Evolutionary conservation across 83 land plant species (phyloP).

Genomic region (Thuja plicata): DNA sequence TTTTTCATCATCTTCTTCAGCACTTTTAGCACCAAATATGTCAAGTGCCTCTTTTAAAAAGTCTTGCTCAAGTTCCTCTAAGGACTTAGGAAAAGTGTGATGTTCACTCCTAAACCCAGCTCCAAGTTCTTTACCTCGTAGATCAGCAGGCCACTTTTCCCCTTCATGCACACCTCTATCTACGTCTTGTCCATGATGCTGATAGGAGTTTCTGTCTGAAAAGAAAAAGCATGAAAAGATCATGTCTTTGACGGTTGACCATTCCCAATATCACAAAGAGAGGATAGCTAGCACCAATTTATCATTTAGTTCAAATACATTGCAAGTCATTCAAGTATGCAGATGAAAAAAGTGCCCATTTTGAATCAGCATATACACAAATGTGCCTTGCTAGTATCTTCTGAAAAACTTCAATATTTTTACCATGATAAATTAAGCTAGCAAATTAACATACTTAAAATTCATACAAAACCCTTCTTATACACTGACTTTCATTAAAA

Average conservation of each 20-base stretch:
- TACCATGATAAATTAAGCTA: not conserved
- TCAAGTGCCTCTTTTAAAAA: slow-evolving; percentile 80
- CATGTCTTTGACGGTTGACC: not conserved
- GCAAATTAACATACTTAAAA: not conserved
- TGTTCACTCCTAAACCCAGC: slow-evolving; percentile 40
- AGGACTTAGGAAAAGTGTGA: slow-evolving; percentile 31
- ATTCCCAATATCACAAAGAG: not conserved
- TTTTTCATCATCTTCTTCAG: slow-evolving; percentile 88
- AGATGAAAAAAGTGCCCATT: not conserved
- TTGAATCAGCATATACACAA: not conserved
- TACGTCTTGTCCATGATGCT: slow-evolving; percentile 35
- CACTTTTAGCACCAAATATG: slow-evolving; percentile 61
- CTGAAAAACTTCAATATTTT: not conserved
- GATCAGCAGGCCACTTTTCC: slow-evolving; percentile 46
- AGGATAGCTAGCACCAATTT: not conserved
- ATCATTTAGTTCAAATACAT: not conserved
- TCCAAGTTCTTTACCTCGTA: slow-evolving; percentile 40
- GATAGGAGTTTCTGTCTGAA: slow-evolving; percentile 29
- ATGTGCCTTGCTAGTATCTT: not conserved
- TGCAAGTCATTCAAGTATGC: not conserved
- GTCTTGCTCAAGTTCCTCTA: slow-evolving; percentile 83
- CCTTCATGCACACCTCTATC: slow-evolving; percentile 22
- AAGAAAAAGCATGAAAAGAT: not conserved
- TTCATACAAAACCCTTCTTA: not conserved
- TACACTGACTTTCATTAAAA: not conserved